Evolutionary conservation across 1,284 basidiomycete species (phyloP), one percentile per base, ranked within the genome.

Genomic region (Ganoderma lingzhi): DNA sequence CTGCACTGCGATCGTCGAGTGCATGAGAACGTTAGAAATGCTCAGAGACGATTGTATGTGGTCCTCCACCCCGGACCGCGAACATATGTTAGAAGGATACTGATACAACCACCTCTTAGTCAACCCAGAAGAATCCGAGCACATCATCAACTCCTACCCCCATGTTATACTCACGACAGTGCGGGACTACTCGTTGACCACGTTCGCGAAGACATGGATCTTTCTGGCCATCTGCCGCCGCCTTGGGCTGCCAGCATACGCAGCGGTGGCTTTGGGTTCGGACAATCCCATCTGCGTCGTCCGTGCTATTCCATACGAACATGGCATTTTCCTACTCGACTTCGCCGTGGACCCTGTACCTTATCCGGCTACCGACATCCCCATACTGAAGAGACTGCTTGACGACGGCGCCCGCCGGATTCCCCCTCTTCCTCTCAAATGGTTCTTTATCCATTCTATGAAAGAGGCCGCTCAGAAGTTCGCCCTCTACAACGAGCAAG

Each of bases 201-300:
- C 0, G 83, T 53, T 92, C 64, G 87, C 87, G 4, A 81, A 91
- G 42, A 86, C 87, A 48, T 89, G 87, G 77, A 75, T 89, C 32
- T 92, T 90, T 71, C 83, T 88, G 9, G 82, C 84, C 6, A 78
- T 92, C 60, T 82, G 83, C 10, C 81, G 82, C 19, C 82, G 86
- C 23, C 78, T 91, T 0, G 87, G 85, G 39, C 79, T 91, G 10
- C 70, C 75, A 9, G 87, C 88, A 0, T 83, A 82, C 17, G 85
- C 90, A 0, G 78, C 89, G 4, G 32, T 63, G 12, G 53, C 32
- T 3, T 4, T 32, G 10, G 14, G 12, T 28, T 28, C 62, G 28
- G 3, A 42, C 62, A 35, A 41, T 15, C 14, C 56, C 2, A 32
- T 67, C 42, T 70, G 66, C 39, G 67, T 66, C 12, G 63, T 70